These are phyloP conservation scores for Chlorella sp. DNA, from an alignment of 139 green algal genomes.

Conservation along the genomic window DNA sequence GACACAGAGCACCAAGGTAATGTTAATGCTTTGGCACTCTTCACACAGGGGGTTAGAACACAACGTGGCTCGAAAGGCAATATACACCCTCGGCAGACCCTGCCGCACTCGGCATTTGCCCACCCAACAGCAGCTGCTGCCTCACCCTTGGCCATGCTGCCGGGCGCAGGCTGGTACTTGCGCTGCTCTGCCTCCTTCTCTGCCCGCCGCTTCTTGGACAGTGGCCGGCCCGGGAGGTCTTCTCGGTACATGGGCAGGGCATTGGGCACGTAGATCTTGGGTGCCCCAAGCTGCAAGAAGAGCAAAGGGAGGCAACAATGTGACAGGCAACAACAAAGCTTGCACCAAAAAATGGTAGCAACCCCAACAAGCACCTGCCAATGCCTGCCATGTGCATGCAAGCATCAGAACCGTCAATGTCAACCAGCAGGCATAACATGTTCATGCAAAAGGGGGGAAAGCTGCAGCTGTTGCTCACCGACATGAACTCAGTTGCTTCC, in stretches of 20 bases:
- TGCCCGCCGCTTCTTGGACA: slow-evolving; percentile 44
- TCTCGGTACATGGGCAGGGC: slow-evolving; percentile 88
- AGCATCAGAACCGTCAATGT: too few species aligned
- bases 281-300: slow-evolving; percentile 50
- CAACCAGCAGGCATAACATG: too few species aligned
- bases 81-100: too few species aligned
- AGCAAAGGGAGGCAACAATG: not conserved
- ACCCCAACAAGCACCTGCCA: too few species aligned
- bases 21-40: not conserved
- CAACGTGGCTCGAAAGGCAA: too few species aligned
- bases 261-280: slow-evolving; percentile 86
- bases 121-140: too few species aligned
- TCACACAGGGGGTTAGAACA: too few species aligned
- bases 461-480: not conserved
- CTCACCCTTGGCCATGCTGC: slow-evolving; percentile 11
- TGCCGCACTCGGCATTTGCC: too few species aligned
- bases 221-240: slow-evolving; percentile 33
- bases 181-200: slow-evolving; percentile 49
- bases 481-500: slow-evolving; percentile 3
- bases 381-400: too few species aligned
- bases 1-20: not conserved
- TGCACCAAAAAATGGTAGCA: too few species aligned
- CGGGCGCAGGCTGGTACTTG: slow-evolving; percentile 44
- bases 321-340: too few species aligned
- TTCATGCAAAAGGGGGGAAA: too few species aligned